A percentile compares a stretch with the other conserved stretches of the same genome.
Conservation (phyloP, 2,329 filamentous ascomycete genomes). For the Apiospora hydei region DNA sequence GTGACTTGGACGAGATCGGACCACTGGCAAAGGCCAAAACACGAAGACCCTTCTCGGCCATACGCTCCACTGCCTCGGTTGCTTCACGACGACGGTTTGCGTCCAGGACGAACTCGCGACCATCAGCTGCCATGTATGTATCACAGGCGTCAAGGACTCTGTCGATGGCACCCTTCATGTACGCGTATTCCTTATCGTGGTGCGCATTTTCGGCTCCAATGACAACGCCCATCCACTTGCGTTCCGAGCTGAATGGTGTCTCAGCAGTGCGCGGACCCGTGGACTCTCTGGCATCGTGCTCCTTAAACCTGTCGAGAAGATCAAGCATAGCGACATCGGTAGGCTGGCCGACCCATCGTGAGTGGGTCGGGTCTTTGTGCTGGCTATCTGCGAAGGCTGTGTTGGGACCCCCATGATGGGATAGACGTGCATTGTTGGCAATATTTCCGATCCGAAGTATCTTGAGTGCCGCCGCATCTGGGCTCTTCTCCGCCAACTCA, state of each 20-base stretch:
- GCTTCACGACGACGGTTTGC: slow-evolving; percentile 77
- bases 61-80: slow-evolving; percentile 78
- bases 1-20: slow-evolving; percentile 57
- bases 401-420: slow-evolving; percentile 74
- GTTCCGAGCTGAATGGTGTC: slow-evolving; percentile 93
- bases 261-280: slow-evolving; percentile 84
- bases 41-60: slow-evolving; percentile 88
- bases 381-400: slow-evolving; percentile 88
- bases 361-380: slow-evolving; percentile 71
- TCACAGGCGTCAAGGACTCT: slow-evolving; percentile 86
- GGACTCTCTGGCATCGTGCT: slow-evolving; percentile 88
- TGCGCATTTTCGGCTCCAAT: slow-evolving; percentile 68
- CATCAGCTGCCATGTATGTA: slow-evolving; percentile 86
- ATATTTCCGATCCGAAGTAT: slow-evolving; percentile 94
- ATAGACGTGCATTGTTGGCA: slow-evolving; percentile 89
- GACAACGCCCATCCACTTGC: slow-evolving; percentile 99
- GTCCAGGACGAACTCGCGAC: slow-evolving; percentile 86
- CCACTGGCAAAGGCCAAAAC: slow-evolving; percentile 96
- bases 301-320: slow-evolving; percentile 86
- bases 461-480: slow-evolving; percentile 77
- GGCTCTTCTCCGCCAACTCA: slow-evolving; percentile 61
- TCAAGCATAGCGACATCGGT: slow-evolving; percentile 98
- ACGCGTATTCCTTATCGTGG: slow-evolving; percentile 79
- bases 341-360: slow-evolving; percentile 94
- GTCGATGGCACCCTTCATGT: slow-evolving; percentile 95